Evolutionary conservation across 2,329 filamentous ascomycete species (phyloP), one percentile per base, ranked within the genome.

Genomic region (Byssochlamys sp.): DNA sequence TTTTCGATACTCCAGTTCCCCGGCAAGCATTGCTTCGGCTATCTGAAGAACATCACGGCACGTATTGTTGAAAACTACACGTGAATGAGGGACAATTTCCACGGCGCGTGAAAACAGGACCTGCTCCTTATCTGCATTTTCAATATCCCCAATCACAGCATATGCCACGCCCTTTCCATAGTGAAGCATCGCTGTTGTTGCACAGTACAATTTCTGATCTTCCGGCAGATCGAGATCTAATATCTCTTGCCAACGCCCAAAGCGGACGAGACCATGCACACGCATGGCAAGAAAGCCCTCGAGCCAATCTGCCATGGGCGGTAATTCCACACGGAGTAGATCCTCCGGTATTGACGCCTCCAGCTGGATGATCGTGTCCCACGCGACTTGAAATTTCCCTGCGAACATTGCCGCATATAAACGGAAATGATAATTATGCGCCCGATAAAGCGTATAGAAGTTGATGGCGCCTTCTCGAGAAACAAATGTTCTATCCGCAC

Each of bases 391-490:
- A 1, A 78, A 86, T 66, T 87, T 82, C 0, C 85, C 89, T 0
- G 86, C 82, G 62, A 91, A 87, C 87, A 91, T 89, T 58, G 88
- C 87, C 0, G 85, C 85, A 67, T 91, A 91, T 54, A 91, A 81
- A 1, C 83, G 80, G 61, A 89, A 90, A 66, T 91, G 88, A 64
- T 85, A 86, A 66, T 91, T 79, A 67, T 92, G 89, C 54, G 82
- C 81, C 12, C 88, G 81, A 68, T 91, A 92, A 4, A 91, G 79
- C 0, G 85, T 86, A 73, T 91, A 92, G 68, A 91, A 91, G 67
- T 88, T 88, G 19, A 70, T 63, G 0, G 83, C 75, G 0, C 87
- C 86, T 6, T 80, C 76, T 4, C 78, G 75, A 0, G 73, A 70
- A 1, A 89, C 76, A 65, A 82, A 91, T 62, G 82, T 83, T 54